Evolutionary conservation across 768 basidiomycete genomes (phyloP), one percentile per base, ranked within the genome.

Genomic region (Lactarius pseudohatsudake): DNA sequence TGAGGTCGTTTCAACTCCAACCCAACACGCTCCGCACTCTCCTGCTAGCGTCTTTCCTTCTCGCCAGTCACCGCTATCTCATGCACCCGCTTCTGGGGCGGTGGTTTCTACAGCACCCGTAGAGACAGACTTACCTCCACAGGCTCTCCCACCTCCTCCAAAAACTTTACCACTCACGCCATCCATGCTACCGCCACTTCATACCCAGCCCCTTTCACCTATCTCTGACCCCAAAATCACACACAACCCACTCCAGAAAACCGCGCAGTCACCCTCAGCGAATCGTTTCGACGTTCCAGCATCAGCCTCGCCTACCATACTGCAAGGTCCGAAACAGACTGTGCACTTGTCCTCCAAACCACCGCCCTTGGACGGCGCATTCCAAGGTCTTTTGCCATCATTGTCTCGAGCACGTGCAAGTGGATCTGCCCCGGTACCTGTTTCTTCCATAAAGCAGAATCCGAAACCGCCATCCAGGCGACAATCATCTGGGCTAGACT

Each of bases 401-500:
- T 61, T 22, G 15, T 53, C 43, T 34, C 43, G n/a, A 20, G n/a
- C 22, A 3, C 53, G 34, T 18, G 15, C 26, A 11, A 38, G 28
- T 16, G 9, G 32, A 2, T n/a, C 61, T n/a, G 22, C 50, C 16
- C 11, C 57, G 28, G 36, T 9, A 1, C 22, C 9, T 26, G 18
- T 26, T 58, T 36, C 64, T 18, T 41, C 58, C 3, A 50, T 26
- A 5, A 40, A 40, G 28, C 53, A 64, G 43, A 45, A 64, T 8
- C 15, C 40, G 18, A 67, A 30, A 15, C 40, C 20, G 16, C 40
- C 22, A 1, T 16, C 57, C 3, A 63, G 53, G n/a, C 66, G 66
- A 54, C 61, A 64, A 38, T 64, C 66, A 20, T 62, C 41, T 2
- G 66, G 62, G 41, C 26, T 67, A 30, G 53, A 67, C 41, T 67